Evolutionary conservation across 2,329 filamentous ascomycete genomes (phyloP).

Genomic region (Bipolaris oryzae): DNA sequence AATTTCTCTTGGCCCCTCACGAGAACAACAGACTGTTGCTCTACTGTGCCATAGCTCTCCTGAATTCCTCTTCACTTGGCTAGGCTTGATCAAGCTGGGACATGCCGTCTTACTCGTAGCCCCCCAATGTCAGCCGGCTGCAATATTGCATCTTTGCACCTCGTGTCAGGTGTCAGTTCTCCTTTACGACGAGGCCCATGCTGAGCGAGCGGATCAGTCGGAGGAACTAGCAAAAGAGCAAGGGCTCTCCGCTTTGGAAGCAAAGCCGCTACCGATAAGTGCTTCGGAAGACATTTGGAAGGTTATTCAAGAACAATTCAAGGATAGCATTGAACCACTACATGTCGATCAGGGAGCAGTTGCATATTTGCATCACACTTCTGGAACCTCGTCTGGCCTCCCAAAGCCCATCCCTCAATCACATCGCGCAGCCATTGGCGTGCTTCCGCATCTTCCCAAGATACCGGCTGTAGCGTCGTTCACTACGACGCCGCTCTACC

Average conservation of each 20-base stretch:
- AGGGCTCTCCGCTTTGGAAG: conserved; percentile 9
- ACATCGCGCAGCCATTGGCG: conserved; percentile 61
- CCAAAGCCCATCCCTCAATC: conserved; percentile 68
- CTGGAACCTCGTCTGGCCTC: conserved; percentile 67
- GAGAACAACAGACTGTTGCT: conserved; percentile 51
- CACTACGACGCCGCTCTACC: conserved; percentile 69
- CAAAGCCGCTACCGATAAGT: conserved; percentile 23
- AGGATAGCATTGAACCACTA: conserved; percentile 15
- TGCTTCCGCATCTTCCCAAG: conserved; percentile 56
- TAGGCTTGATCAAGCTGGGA: conserved; percentile 63
- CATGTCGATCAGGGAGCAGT: conserved; percentile 44
- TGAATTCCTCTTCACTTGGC: conserved; percentile 65
- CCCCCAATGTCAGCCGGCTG: conserved; percentile 54
- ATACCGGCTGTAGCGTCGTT: conserved; percentile 58
- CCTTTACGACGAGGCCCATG: conserved; percentile 54
- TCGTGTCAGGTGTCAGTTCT: conserved; percentile 52
- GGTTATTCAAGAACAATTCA: conserved; percentile 20
- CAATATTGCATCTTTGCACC: conserved; percentile 61
- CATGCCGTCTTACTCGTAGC: conserved; percentile 63
- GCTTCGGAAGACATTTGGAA: conserved; percentile 31
- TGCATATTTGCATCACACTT: conserved; percentile 68
- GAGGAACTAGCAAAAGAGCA: conserved; percentile 20
- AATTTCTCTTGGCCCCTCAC: conserved; percentile 19
- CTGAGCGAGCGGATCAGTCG: conserved; percentile 40
- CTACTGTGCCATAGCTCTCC: conserved; percentile 63